phyloP scores from a whole-genome alignment of 352 stramenopile species.

The Nothophytophthora sp. region DNA sequence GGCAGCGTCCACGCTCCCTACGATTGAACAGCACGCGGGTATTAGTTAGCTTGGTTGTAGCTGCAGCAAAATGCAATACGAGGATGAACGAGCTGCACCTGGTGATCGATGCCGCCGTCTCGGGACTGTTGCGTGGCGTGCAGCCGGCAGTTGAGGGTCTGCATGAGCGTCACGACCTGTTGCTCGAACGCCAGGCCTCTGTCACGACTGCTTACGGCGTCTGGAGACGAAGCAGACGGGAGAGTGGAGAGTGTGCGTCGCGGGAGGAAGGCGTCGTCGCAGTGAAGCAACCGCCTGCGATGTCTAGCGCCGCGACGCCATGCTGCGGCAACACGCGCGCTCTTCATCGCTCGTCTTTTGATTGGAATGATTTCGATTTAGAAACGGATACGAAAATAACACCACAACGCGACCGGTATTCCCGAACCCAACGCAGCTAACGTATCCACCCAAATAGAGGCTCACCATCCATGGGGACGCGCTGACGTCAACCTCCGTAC shows the following conservation, averaged over 20 bases:
- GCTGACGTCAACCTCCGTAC: no score
- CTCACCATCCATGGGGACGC: no score
- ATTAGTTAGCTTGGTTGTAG: not conserved
- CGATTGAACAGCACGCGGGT: not conserved
- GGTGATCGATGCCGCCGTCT: conserved; percentile 79
- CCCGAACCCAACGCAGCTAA: no score
- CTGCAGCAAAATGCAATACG: not conserved
- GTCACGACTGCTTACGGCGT: conserved; percentile 20
- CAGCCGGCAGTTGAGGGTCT: conserved; percentile 49
- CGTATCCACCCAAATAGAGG: no score
- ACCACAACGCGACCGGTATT: no score
- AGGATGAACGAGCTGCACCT: conserved; percentile 11
- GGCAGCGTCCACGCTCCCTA: conserved; percentile 70
- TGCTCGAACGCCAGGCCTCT: conserved; percentile 68
- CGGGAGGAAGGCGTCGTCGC: no score
- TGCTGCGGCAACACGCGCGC: no score
- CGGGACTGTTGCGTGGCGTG: conserved; percentile 59
- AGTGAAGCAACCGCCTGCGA: no score
- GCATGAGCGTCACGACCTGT: conserved; percentile 60
- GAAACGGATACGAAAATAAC: no score
- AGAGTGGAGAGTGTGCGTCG: conserved; percentile 9
- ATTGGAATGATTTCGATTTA: no score
- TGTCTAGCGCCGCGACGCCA: no score
- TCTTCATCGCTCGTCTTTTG: no score
- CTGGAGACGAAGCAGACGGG: not conserved